A percentile compares a stretch with the other conserved stretches of the same genome.
Conservation (phyloP, 2,329 filamentous ascomycete species). For the Arthrobotrys sphaeroides region DNA sequence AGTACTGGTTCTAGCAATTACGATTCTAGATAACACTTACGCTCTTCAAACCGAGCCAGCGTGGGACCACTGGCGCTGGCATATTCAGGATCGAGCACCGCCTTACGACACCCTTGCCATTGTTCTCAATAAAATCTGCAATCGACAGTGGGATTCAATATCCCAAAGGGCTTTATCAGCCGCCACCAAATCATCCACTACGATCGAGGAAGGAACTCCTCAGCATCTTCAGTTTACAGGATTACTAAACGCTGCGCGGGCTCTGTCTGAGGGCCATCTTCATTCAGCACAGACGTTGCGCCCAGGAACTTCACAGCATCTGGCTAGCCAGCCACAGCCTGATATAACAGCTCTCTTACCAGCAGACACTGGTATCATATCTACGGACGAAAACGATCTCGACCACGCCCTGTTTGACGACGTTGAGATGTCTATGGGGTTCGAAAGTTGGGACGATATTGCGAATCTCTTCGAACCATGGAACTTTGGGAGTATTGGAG, state of each 20-base stretch:
- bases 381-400: background rate
- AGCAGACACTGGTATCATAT: background rate
- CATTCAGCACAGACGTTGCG: background rate
- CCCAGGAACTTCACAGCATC: too few relatives aligned
- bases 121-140: constrained; percentile 1
- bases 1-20: background rate
- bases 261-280: background rate
- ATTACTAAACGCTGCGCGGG: background rate
- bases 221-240: background rate
- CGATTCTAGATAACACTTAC: constrained; percentile 24
- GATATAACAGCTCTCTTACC: background rate
- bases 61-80: constrained; percentile 34
- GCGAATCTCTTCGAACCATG: background rate
- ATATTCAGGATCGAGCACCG: constrained; percentile 1
- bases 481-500: constrained; percentile 6
- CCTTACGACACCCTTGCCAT: constrained; percentile 17
- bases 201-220: constrained; percentile 1
- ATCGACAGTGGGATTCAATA: constrained; percentile 6
- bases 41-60: constrained; percentile 23
- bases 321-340: too few relatives aligned
- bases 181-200: background rate
- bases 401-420: background rate
- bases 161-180: constrained; percentile 16
- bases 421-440: background rate
- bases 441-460: constrained; percentile 17